phyloP scores from a whole-genome alignment of 768 basidiomycete species.

The Cyclocybe cylindracea region DNA sequence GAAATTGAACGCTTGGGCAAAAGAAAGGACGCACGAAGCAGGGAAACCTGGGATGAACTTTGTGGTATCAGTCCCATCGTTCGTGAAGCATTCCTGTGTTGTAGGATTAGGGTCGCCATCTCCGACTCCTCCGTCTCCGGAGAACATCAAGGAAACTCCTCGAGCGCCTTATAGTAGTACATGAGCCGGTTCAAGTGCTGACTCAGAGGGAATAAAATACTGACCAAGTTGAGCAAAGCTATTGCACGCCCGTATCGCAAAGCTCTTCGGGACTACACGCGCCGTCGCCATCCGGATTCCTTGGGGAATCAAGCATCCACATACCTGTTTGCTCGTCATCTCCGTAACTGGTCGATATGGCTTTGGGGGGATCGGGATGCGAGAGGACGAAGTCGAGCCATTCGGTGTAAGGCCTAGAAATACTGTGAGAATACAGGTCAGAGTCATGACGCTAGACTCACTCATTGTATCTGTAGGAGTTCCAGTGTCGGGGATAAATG shows the following conservation, averaged over 20 bases:
- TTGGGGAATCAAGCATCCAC: not conserved
- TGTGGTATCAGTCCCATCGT: conserved; percentile 54
- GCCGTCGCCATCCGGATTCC: not conserved
- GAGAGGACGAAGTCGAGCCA: conserved; percentile 61
- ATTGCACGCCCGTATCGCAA: conserved; percentile 53
- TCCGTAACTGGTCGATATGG: conserved; percentile 69
- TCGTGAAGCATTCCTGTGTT: conserved; percentile 55
- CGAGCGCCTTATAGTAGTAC: conserved; percentile 42
- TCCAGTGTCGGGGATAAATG: conserved; percentile 48
- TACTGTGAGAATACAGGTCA: not conserved
- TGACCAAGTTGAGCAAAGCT: conserved; percentile 63
- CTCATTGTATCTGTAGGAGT: conserved; percentile 43
- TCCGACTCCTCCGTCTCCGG: conserved; percentile 70
- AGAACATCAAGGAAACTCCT: conserved; percentile 62
- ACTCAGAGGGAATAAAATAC: conserved; percentile 2
- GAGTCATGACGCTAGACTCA: conserved; percentile 9
- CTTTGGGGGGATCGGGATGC: conserved; percentile 47
- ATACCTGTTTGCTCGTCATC: conserved; percentile 69
- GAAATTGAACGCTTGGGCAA: too few relatives aligned
- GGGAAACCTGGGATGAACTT: conserved; percentile 62
- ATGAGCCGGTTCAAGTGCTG: not conserved
- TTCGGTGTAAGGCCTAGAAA: conserved; percentile 30
- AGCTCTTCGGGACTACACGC: conserved; percentile 50
- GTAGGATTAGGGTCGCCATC: conserved; percentile 52
- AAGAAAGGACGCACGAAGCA: conserved; percentile 35